Evolutionary conservation across 768 basidiomycete genomes (phyloP), one percentile per base, ranked within the genome.

Genomic region (Pleurotus sapidus): DNA sequence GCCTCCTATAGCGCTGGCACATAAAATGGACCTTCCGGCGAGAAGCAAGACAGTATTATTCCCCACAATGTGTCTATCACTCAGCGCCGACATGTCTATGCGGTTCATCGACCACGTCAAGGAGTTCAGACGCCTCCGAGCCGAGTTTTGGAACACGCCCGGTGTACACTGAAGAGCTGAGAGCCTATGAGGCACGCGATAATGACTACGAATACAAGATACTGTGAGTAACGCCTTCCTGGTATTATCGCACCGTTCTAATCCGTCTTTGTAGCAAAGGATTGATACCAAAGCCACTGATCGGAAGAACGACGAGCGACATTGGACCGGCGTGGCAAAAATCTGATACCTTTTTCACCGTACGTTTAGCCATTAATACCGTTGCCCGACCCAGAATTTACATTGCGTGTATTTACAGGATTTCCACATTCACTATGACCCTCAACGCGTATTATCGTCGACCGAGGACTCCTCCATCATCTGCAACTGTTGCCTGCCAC

Each of bases 301-400:
- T 54, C 39, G 51, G 51, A n/a, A 17, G 42, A 23, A 9, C 24
- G n/a, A 40, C 51, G 9, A 54, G 7, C 23, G 51, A 39, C 15
- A 4, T 54, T 24, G 51, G 51, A 11, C 12, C 27, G 0, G 37
- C 51, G 2, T 54, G 51, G 51, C 17, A 18, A 25, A 54, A 42
- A n/a, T 54, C 51, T 5, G 51, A 54, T 24, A 54, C 51, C 14
- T 54, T 54, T 42, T 54, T 54, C 39, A 54, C 51, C 18, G 51
- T 54, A n/a, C n/a, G 51, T 54, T 23, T n/a, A 42, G 14, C 3
- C 37, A 6, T 5, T 39, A 23, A n/a, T n/a, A 24, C 18, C 34
- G 4, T 42, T 18, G 1, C 23, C 15, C 39, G 23, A 38, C 23
- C 39, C 17, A 9, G 9, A 39, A 14, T n/a, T 27, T 8, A 20